Conservation (phyloP, 129 eudicot species). For the Helichrysum umbraculigerum region DNA sequence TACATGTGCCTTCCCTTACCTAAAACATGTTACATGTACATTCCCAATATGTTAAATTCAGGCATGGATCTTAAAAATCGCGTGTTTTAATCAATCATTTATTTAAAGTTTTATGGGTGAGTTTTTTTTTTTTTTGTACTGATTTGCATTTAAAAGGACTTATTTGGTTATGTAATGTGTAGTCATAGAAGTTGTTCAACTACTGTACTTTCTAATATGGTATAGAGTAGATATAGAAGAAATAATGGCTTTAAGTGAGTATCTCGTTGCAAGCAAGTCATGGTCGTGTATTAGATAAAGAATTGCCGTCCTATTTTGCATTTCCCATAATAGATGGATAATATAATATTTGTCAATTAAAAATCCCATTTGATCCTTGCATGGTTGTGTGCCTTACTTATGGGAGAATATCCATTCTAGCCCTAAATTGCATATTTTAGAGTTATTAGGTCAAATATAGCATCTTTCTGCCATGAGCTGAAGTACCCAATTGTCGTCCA, state of each 20-base stretch:
- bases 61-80: not conserved
- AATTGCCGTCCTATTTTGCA: not conserved
- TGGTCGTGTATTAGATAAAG: not conserved
- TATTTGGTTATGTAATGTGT: too few relatives aligned
- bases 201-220: too few relatives aligned
- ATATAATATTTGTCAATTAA: not conserved
- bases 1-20: not conserved
- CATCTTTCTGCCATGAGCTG: constrained; percentile 12
- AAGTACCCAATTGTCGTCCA: constrained; percentile 17
- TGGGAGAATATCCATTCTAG: too few relatives aligned
- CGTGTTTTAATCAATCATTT: not conserved
- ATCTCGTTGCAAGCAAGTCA: not conserved
- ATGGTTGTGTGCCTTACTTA: not conserved
- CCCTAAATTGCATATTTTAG: not conserved
- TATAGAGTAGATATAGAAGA: not conserved
- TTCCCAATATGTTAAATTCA: not conserved
- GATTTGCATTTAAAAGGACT: too few relatives aligned
- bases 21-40: not conserved
- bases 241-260: not conserved
- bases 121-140: too few relatives aligned
- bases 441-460: not conserved
- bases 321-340: not conserved
- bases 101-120: too few relatives aligned
- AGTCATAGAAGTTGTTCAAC: too few relatives aligned
- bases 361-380: not conserved